phyloP scores from a whole-genome alignment of 140 eudicot genomes.

The Oenanthe javanica region DNA sequence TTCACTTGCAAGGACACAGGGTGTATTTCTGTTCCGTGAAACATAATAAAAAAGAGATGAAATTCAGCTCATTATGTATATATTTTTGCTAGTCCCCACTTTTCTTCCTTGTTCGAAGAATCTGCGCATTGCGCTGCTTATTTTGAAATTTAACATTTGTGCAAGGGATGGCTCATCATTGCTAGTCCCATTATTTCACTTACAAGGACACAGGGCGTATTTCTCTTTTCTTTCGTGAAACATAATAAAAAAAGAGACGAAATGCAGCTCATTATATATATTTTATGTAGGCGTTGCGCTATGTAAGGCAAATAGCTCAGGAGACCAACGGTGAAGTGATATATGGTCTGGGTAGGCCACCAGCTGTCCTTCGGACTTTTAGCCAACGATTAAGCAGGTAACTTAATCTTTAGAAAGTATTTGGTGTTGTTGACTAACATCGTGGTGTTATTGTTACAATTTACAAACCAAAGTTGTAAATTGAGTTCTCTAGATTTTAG shows the following conservation, averaged over 20 bases:
- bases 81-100: too few species aligned
- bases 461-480: not conserved
- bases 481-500: not conserved
- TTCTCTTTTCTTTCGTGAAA: not conserved
- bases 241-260: not conserved
- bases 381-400: slow-evolving; percentile 96
- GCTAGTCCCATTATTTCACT: not conserved
- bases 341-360: slow-evolving; percentile 90
- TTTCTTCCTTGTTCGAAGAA: not conserved
- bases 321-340: slow-evolving; percentile 92
- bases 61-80: too few species aligned
- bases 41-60: not conserved
- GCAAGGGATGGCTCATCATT: not conserved
- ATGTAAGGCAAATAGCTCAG: slow-evolving; percentile 85
- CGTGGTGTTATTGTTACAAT: not conserved
- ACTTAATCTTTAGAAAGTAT: not conserved
- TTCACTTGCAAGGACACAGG: not conserved
- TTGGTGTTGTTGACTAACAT: not conserved
- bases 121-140: not conserved
- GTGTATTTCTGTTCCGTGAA: not conserved
- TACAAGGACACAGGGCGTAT: not conserved
- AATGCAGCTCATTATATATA: not conserved
- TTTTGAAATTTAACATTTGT: not conserved
- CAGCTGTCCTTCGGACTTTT: slow-evolving; percentile 87
- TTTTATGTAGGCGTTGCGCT: slow-evolving; percentile 66